Evolutionary conservation across 352 stramenopile species (phyloP).

Genomic region (Phytophthora aleatoria): DNA sequence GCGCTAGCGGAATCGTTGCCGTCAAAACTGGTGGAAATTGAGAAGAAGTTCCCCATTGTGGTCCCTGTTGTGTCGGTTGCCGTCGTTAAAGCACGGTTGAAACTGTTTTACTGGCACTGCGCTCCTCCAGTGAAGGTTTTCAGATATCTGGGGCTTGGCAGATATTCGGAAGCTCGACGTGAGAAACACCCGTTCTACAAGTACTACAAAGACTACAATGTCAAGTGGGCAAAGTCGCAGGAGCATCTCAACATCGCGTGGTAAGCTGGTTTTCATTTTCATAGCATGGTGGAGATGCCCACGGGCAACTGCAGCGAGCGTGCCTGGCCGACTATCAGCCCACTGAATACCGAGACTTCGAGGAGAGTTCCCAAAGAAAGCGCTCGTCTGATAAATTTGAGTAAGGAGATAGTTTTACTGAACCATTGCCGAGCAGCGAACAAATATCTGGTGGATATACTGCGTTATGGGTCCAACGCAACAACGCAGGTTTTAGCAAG

Average conservation of each 20-base stretch:
- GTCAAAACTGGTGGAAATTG: not conserved
- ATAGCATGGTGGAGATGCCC: too few relatives aligned
- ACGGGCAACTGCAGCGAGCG: not conserved
- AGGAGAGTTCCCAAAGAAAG: too few relatives aligned
- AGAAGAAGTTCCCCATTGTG: constrained; percentile 7
- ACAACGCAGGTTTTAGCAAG: too few relatives aligned
- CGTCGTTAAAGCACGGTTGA: not conserved
- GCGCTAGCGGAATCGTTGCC: not conserved
- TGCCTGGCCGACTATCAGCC: too few relatives aligned
- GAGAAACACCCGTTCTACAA: constrained; percentile 2
- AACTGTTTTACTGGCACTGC: not conserved
- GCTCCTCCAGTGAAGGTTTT: constrained; percentile 1
- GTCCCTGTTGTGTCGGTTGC: not conserved
- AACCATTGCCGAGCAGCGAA: too few relatives aligned
- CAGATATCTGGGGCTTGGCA: not conserved
- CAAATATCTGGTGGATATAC: too few relatives aligned
- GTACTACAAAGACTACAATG: not conserved
- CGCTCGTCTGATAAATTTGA: too few relatives aligned
- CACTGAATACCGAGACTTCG: too few relatives aligned
- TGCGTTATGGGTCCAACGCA: too few relatives aligned
- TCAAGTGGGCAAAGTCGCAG: not conserved
- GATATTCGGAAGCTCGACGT: not conserved
- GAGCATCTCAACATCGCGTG: not conserved
- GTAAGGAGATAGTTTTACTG: too few relatives aligned
- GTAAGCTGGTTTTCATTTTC: not conserved